Base-by-base conservation (phyloP, 1,284 basidiomycete genomes). In the Nidula niveotomentosa region DNA sequence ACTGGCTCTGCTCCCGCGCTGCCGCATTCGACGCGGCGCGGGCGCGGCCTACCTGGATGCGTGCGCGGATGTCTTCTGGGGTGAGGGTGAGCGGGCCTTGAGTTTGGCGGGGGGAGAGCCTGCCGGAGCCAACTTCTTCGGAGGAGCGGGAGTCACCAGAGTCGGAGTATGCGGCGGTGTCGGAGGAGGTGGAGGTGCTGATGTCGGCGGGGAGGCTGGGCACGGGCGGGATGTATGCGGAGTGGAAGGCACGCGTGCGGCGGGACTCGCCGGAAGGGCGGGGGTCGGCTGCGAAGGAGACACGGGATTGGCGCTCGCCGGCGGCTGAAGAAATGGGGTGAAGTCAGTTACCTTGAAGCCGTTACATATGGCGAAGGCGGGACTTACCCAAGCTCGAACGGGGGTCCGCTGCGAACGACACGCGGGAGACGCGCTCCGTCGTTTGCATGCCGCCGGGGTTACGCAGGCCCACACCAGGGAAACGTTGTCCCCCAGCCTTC, bases 211-310 rank as follows among this genome's bases (percentile, higher is more conserved):
- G 69, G 43, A 72, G 70, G 49, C 73, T 67, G 1, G 84, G 84
- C 1, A 86, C 69, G 17, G 83, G 85, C 0, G 82, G 85, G 13
- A 80, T 68, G 60, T 78, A 73, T 1, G 79, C 77, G 33, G 73
- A 74, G 65, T 85, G 81, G 73, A 84, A 86, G 0, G 81, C 83
- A 45, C 87, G 79, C 48, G 78, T 77, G 41, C 80, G 75, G 52
- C 86, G 76, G 4, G 77, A 77, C 23, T 88, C 86, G 23, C 69
- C 69, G 9, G 83, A 86, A 2, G 86, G 85, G 30, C 87, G 80
- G 8, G 80, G 75, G 55, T 86, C 85, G n/a, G 81, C 76, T 4
- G 89, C 90, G 62, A 93, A 91, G 0, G 89, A 91, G 8, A 92
- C 76, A n/a, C 85, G 75, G 1, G 83, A 86, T 34, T 41, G 39